Base-by-base conservation (phyloP, 140 eudicot genomes). In the Anethum foeniculum region DNA sequence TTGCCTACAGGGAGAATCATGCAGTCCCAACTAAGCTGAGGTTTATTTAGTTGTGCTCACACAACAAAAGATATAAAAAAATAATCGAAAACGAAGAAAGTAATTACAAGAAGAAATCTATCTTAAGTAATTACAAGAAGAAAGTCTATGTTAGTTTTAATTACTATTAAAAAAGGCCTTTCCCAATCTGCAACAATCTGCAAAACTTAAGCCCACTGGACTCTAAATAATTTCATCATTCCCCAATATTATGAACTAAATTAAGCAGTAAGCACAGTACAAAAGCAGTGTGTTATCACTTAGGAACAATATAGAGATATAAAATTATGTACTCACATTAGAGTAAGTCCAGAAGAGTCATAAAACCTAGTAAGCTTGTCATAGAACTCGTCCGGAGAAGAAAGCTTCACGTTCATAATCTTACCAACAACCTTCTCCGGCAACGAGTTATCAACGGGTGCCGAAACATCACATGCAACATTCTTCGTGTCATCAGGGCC, bases 331-430 rank as follows among this genome's bases (percentile, higher is more conserved):
- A 80, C 92, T 88, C 56, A 90, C 96, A 86, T 58, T 51, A 83
- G 58, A 78, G 86, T 85, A 41, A 88, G 92, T 30, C 92, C 91
- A 2, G 92, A 83, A 11, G 90, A 76, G 64, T 86, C 88, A 34
- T 85, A 68, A 75, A 90, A 68, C 80, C 82, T 88, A 41, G 74
- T 80, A 46, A 88, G 88, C 64, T 85, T 86, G 38, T 85, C 85
- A 65, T 90, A 90, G 85, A 90, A 90, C 25, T 58, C 58, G 65
- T 83, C 86, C 41, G 15, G n/a, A 41, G 77, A 41, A 39, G 44
- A 34, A 18, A 46, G 30, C 58, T 75, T 75, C 25, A 75, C 64
- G 34, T 34, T 8, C 21, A 1, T 47, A 2, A 19, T 47, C 62
- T 48, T 49, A 16, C 23, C 5, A 9, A 30, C 9, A 73, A 73